phyloP scores from a whole-genome alignment of 1,139 yeast species.

The Diutina mesorugosa region DNA sequence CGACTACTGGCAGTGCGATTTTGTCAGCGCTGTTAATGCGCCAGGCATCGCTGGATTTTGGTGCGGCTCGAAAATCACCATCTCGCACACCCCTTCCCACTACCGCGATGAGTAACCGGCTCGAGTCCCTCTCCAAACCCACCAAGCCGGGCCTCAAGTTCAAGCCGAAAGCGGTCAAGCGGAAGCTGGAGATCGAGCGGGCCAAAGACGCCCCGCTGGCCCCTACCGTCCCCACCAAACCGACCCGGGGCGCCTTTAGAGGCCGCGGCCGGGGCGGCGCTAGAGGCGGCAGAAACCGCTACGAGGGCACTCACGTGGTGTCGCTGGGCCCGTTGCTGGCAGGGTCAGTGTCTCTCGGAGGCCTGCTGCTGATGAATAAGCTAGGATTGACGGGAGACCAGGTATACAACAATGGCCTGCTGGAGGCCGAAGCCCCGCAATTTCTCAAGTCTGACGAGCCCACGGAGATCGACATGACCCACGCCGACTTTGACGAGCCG shows the following conservation, averaged over 20 bases:
- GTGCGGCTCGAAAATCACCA: background rate
- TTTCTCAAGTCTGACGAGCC: conserved; percentile 26
- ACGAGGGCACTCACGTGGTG: conserved; percentile 56
- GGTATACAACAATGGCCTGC: conserved; percentile 10
- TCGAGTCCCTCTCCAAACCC: conserved; percentile 28
- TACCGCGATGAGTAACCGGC: conserved; percentile 25
- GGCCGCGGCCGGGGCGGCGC: conserved; percentile 13
- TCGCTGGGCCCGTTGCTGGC: conserved; percentile 63
- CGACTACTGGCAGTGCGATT: too few relatives aligned
- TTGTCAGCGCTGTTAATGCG: too few relatives aligned
- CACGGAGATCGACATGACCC: conserved; percentile 49
- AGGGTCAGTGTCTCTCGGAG: conserved; percentile 40
- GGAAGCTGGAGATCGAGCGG: conserved; percentile 75
- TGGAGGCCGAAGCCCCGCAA: conserved; percentile 20
- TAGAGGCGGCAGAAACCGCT: conserved; percentile 27
- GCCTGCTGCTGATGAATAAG: conserved; percentile 17
- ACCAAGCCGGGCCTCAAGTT: conserved; percentile 46
- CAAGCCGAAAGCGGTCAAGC: conserved; percentile 71
- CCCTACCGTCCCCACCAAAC: conserved; percentile 7
- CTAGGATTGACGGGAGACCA: conserved; percentile 16
- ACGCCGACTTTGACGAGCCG: conserved; percentile 35
- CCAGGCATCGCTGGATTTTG: background rate
- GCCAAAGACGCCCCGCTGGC: conserved; percentile 57
- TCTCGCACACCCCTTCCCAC: background rate
- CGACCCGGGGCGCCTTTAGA: background rate